Evolutionary conservation across 2,329 filamentous ascomycete genomes (phyloP), one percentile per base, ranked within the genome.

Genomic region (Cyphellophora europaea): DNA sequence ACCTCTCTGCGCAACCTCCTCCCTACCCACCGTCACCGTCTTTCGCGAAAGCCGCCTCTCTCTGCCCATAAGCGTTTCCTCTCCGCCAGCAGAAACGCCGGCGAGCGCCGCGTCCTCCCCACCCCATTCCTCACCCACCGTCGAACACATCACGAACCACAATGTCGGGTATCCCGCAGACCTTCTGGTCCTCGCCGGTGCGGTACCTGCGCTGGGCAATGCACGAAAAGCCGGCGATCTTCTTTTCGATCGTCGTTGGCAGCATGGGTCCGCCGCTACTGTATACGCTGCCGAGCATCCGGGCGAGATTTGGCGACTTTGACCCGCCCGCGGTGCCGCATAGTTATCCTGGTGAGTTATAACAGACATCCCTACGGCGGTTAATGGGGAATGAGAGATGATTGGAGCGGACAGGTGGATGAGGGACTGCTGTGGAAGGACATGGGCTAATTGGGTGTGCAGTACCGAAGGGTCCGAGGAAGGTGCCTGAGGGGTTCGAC

Each of bases 281-380:
- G 44, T 59, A 81, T 40, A 68, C 72, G 37, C 79, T 85, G 1
- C 87, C 88, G 28, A 82, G 85, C 31, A 67, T 93, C 49, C 70
- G 88, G 58, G 64, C 67, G 43, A 69, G 66, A 45, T 61, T 93
- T 38, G 88, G 88, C 50, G 86, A 94, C 57, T 65, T 77, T 49
- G 72, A 78, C 50, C 73, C 81, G 44, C 66, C 74, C 45, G 74
- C 69, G 38, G 78, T 96, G 46, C 91, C 91, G 19, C 65, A 88
- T 60, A 93, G 87, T 57, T 98, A 96, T 69, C 91, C 91, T 41
- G 75, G 89, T 96, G 74, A 59, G 85, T 74, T n/a, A n/a, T n/a
- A n/a, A n/a, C n/a, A n/a, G n/a, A n/a, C n/a, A n/a, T n/a, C n/a
- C n/a, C n/a, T n/a, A 27, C 32, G 30, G 13, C 21, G n/a, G n/a